phyloP scores from a whole-genome alignment of 768 basidiomycete genomes.

The Thelephora ganbajun region DNA sequence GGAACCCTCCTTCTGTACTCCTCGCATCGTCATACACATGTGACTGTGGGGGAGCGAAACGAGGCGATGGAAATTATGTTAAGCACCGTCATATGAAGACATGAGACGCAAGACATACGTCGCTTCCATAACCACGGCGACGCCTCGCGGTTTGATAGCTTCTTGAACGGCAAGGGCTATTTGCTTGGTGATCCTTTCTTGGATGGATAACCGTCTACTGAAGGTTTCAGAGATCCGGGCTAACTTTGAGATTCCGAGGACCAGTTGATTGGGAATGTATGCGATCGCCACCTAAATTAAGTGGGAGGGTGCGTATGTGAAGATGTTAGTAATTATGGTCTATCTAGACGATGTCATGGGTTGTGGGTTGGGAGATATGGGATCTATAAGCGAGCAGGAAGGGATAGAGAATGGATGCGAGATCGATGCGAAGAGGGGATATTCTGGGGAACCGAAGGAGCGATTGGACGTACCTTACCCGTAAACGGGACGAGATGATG shows the following conservation, averaged over 20 bases:
- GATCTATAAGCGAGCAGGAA: neutral
- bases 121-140: conserved; percentile 99
- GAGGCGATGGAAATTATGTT: conserved; percentile 7
- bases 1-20: conserved; percentile 96
- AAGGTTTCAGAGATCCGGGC: conserved; percentile 97
- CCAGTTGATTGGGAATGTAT: conserved; percentile 91
- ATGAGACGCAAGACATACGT: conserved; percentile 45
- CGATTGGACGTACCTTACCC: conserved; percentile 58
- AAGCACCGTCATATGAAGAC: conserved; percentile 1
- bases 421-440: neutral
- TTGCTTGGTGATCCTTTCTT: conserved; percentile 95
- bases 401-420: neutral
- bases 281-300: conserved; percentile 81
- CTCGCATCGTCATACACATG: conserved; percentile 99
- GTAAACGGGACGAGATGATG: conserved; percentile 98
- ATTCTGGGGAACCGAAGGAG: neutral
- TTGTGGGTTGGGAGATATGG: neutral
- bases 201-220: conserved; percentile 88
- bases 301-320: neutral
- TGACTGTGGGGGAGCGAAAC: conserved; percentile 37
- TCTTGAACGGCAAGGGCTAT: conserved; percentile 97
- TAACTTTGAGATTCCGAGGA: conserved; percentile 90
- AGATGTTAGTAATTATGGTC: neutral
- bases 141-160: conserved; percentile 93
- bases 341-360: neutral